Base-by-base conservation (phyloP, 805 yeast genomes). In the Candida morakotiae region DNA sequence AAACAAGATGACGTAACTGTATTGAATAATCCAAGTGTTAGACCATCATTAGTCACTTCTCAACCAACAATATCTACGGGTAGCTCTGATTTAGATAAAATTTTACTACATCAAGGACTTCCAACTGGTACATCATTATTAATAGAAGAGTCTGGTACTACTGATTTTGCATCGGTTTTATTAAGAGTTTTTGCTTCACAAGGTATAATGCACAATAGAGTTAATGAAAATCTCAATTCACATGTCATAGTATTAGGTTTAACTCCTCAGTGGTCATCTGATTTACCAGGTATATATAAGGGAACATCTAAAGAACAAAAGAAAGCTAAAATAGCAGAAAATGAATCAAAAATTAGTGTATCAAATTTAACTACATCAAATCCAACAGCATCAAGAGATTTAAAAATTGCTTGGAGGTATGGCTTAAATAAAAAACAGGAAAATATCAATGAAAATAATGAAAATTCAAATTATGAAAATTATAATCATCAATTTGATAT, bases 321-420 rank as follows among this genome's bases (percentile, higher is more conserved):
- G 58, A 79, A 77, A 55, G 72, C 75, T 11, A 67, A 67, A 41
- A 75, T 83, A 3, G 53, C 62, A 13, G 73, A 71, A 39, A 74
- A 81, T 41, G 83, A 83, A 50, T 64, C 76, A 9, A 77, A 80
- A 48, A 52, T 86, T 5, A 79, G 85, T 39, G 91, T 84, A 3
- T 76, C 81, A 21, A 85, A 85, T 52, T 53, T 83, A 49, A 13
- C 28, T 16, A 7, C 24, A 13, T 15, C 30, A 15, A 40, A 35
- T 43, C 27, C 41, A 26, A 22, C 43, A 11, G 10, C 41, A 6
- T 37, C 47, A 10, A 38, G 41, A 30, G 52, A 48, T 9, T 64
- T 89, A 71, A 85, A 81, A 53, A 89, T 89, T 47, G 97, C 98
- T 1, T 89, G 98, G 98, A 75, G 97, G 51, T 89, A 89, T 52